These are phyloP conservation scores for Aspergillus unguis DNA, from an alignment of 2,329 filamentous ascomycete species.

Conservation along the genomic window DNA sequence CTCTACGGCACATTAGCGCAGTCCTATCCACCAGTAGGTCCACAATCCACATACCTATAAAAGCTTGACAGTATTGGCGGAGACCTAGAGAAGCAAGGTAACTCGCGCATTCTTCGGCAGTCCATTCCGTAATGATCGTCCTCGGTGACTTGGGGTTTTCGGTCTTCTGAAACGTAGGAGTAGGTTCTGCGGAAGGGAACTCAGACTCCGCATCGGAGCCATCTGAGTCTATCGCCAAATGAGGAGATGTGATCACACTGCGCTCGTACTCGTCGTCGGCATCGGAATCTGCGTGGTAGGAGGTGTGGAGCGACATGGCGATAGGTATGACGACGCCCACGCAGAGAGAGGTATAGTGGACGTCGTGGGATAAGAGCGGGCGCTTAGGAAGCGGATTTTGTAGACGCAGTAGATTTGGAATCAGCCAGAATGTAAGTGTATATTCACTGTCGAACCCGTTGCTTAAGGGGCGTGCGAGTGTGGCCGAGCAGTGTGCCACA, in stretches of 20 bases:
- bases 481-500: constrained; percentile 17
- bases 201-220: constrained; percentile 56
- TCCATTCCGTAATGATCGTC: constrained; percentile 59
- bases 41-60: constrained; percentile 68
- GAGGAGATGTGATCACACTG: constrained; percentile 56
- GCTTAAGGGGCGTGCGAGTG: not conserved
- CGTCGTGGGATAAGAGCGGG: constrained; percentile 4
- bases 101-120: constrained; percentile 82
- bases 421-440: not conserved
- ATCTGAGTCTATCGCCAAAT: constrained; percentile 56
- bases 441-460: constrained; percentile 8
- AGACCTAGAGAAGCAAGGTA: constrained; percentile 78
- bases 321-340: constrained; percentile 15
- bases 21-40: not conserved
- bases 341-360: constrained; percentile 12
- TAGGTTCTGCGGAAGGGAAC: constrained; percentile 59
- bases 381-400: too few relatives aligned
- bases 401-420: not conserved
- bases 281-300: constrained; percentile 62
- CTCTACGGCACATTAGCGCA: constrained; percentile 52
- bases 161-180: constrained; percentile 55
- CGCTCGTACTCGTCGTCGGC: constrained; percentile 66
- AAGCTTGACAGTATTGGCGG: constrained; percentile 75
- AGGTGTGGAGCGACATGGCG: constrained; percentile 44
- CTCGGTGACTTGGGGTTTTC: constrained; percentile 54